Conservation (phyloP, 2,329 filamentous ascomycete genomes). For the Aspergillus novofumigatus region DNA sequence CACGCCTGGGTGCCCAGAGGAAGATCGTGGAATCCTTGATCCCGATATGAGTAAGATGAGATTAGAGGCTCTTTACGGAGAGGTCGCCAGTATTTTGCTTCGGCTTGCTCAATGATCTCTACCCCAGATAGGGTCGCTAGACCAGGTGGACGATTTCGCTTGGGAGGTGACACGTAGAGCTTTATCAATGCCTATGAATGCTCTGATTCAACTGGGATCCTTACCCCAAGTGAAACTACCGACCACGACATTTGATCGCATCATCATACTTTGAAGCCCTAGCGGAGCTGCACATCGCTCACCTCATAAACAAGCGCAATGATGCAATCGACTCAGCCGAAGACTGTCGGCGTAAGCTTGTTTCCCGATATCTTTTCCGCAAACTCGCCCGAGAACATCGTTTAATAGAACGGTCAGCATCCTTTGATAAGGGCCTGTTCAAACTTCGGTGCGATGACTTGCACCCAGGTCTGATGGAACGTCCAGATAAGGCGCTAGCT, state of each 20-base stretch:
- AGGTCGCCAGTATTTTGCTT: conserved; percentile 41
- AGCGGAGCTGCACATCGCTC: conserved; percentile 41
- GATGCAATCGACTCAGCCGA: conserved; percentile 27
- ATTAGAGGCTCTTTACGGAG: conserved; percentile 24
- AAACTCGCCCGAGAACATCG: conserved; percentile 13
- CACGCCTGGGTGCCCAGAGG: background rate
- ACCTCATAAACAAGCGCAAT: conserved; percentile 37
- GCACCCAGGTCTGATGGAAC: conserved; percentile 14
- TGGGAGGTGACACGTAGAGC: conserved; percentile 31
- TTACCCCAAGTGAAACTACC: conserved; percentile 14
- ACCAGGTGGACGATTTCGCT: conserved; percentile 15
- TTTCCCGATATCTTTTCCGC: conserved; percentile 18
- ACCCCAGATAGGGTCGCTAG: conserved; percentile 36
- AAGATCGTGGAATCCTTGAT: conserved; percentile 1
- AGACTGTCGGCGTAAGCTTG: conserved; percentile 18
- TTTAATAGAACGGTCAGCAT: conserved; percentile 11
- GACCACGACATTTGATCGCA: conserved; percentile 21
- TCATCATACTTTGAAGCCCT: conserved; percentile 37
- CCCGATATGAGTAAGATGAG: conserved; percentile 2
- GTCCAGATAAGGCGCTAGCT: conserved; percentile 14
- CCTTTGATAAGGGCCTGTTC: conserved; percentile 18
- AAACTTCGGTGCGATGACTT: conserved; percentile 23
- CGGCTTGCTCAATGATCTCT: conserved; percentile 35
- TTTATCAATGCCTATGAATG: conserved; percentile 42
- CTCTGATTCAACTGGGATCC: conserved; percentile 24